Evolutionary conservation across 2,329 filamentous ascomycete species (phyloP).

Genomic region (Laburnicola sp.): DNA sequence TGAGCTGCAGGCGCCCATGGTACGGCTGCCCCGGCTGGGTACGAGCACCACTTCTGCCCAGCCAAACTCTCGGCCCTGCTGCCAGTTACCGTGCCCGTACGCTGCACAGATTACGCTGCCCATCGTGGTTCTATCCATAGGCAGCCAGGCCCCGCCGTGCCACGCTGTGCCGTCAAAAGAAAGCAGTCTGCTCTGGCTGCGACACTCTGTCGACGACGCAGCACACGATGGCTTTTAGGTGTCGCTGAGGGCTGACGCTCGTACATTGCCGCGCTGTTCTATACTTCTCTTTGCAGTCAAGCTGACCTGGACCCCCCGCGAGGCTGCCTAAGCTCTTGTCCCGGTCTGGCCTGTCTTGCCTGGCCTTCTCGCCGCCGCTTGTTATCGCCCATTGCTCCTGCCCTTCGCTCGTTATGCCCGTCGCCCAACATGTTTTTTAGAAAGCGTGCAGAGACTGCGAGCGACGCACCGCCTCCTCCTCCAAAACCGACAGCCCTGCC

Average conservation of each 20-base stretch:
- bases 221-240: slow-evolving; percentile 15
- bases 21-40: too few species aligned
- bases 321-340: slow-evolving; percentile 23
- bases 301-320: slow-evolving; percentile 14
- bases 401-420: slow-evolving; percentile 18
- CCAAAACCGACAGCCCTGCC: slow-evolving; percentile 9
- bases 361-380: slow-evolving; percentile 17
- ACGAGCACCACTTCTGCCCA: too few species aligned
- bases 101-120: slow-evolving; percentile 5
- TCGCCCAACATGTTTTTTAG: slow-evolving; percentile 25
- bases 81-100: slow-evolving; percentile 15
- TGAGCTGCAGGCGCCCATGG: too few species aligned
- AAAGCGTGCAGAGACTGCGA: slow-evolving; percentile 26
- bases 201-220: slow-evolving; percentile 14
- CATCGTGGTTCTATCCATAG: slow-evolving; percentile 18
- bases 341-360: slow-evolving; percentile 18
- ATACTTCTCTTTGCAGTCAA: slow-evolving; percentile 19
- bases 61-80: too few species aligned
- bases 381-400: slow-evolving; percentile 15
- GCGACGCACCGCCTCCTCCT: not conserved
- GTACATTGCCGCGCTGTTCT: slow-evolving; percentile 14
- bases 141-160: slow-evolving; percentile 32
- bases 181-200: slow-evolving; percentile 19
- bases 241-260: slow-evolving; percentile 18
- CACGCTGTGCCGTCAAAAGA: slow-evolving; percentile 26